phyloP scores from a whole-genome alignment of 148 eudicot genomes.

The Fallopia convolvulus region DNA sequence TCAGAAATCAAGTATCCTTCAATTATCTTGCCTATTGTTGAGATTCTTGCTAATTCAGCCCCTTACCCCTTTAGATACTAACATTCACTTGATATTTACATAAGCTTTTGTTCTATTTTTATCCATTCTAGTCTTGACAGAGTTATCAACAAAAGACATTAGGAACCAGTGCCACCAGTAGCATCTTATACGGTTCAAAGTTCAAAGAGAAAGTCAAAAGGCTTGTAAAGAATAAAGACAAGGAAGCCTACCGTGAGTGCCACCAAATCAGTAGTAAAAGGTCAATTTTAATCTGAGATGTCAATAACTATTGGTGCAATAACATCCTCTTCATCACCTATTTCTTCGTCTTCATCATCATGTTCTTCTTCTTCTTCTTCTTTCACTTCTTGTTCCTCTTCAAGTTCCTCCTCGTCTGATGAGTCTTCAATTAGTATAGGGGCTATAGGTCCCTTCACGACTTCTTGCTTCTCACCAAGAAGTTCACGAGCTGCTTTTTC shows the following conservation, averaged over 20 bases:
- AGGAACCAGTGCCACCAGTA: neutral
- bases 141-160: neutral
- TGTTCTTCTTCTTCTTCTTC: neutral
- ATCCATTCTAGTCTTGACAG: neutral
- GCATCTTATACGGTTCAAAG: neutral
- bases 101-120: neutral
- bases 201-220: neutral
- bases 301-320: constrained; percentile 3
- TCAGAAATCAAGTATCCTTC: no score
- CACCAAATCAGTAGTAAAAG: neutral
- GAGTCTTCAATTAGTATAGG: constrained; percentile 20
- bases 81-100: neutral
- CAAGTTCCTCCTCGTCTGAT: neutral
- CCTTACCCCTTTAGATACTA: neutral
- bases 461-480: constrained; percentile 59
- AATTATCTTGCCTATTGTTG: no score
- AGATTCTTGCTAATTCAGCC: no score
- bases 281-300: neutral
- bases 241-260: neutral
- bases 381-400: neutral
- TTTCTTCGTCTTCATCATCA: constrained; percentile 4
- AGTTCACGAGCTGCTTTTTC: constrained; percentile 94
- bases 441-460: constrained; percentile 66
- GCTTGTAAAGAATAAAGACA: neutral
- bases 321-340: constrained; percentile 7